A percentile compares a stretch with the other conserved stretches of the same genome.
These are phyloP conservation scores for Coniophora puteana DNA, from an alignment of 1,284 basidiomycete genomes.

Conservation along the genomic window DNA sequence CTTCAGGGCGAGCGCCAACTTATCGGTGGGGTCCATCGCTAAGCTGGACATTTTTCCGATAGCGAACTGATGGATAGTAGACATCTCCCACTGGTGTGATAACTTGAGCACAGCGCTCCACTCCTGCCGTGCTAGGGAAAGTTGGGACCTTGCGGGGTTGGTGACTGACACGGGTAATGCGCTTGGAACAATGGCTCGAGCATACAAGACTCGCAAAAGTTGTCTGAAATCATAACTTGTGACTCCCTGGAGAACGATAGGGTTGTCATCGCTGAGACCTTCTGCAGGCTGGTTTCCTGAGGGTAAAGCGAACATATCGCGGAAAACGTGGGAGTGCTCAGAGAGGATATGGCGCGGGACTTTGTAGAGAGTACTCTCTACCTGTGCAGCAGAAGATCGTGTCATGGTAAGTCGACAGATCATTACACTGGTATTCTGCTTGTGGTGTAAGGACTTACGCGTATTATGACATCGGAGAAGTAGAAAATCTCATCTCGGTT, in stretches of 20 bases:
- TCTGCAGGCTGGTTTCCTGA: conserved; percentile 19
- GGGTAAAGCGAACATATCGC: conserved; percentile 23
- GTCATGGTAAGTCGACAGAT: no score
- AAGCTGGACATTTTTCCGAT: not conserved
- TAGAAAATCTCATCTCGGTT: not conserved
- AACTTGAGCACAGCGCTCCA: conserved; percentile 19
- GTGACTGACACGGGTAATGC: not conserved
- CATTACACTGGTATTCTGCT: not conserved
- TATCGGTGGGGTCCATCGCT: no score
- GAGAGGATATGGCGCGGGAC: conserved; percentile 25
- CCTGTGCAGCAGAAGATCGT: conserved; percentile 17
- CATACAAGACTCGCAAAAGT: conserved; percentile 31
- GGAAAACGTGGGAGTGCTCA: conserved; percentile 23
- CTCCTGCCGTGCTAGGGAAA: conserved; percentile 2
- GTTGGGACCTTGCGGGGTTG: not conserved
- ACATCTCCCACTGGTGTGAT: conserved; percentile 15
- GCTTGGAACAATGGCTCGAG: conserved; percentile 22
- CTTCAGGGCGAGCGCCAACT: no score
- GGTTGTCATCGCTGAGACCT: conserved; percentile 27
- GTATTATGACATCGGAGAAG: not conserved
- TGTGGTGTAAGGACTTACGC: not conserved
- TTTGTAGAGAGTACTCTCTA: conserved; percentile 26
- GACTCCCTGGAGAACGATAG: conserved; percentile 26
- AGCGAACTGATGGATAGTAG: not conserved
- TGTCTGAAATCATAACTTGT: conserved; percentile 26